Percentiles rank a stretch among this genome's conserved stretches.
Conservation (phyloP, 768 basidiomycete genomes). For the Suillus paluster region DNA sequence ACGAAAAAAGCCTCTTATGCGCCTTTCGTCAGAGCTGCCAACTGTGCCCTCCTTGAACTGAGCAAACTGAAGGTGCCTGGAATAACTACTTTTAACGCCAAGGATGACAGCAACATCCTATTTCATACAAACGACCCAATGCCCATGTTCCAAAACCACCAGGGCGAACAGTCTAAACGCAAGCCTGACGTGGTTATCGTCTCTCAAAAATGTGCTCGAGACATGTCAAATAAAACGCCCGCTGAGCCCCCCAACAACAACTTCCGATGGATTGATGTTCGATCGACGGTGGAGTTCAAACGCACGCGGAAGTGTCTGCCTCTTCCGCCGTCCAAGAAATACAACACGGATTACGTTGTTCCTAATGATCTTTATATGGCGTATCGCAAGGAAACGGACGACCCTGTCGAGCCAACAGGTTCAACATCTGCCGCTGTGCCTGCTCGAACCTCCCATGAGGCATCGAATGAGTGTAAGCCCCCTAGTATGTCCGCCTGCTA, state of each 20-base stretch:
- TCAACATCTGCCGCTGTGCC: neutral
- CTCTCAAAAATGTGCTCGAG: neutral
- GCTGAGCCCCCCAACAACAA: neutral
- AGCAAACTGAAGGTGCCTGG: neutral
- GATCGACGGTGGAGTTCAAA: conserved; percentile 3
- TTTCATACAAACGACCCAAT: conserved; percentile 7
- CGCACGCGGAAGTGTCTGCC: neutral
- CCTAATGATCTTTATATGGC: neutral
- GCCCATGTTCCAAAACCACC: neutral
- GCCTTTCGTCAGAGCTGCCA: conserved; percentile 2
- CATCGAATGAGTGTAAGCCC: neutral
- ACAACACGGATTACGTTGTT: neutral
- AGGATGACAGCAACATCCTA: neutral
- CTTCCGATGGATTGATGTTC: conserved; percentile 1
- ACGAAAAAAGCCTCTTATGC: neutral
- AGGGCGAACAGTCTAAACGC: neutral
- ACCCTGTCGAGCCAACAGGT: neutral
- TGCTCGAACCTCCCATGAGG: neutral
- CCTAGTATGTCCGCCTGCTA: neutral
- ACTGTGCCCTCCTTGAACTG: neutral
- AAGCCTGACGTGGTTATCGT: conserved; percentile 7
- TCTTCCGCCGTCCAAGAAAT: neutral
- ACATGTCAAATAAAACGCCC: too few relatives aligned
- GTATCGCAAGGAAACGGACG: neutral
- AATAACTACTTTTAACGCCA: neutral